These are phyloP conservation scores for Coemansia sp. DNA, from an alignment of 192 early-diverging fungal genomes.

Conservation along the genomic window DNA sequence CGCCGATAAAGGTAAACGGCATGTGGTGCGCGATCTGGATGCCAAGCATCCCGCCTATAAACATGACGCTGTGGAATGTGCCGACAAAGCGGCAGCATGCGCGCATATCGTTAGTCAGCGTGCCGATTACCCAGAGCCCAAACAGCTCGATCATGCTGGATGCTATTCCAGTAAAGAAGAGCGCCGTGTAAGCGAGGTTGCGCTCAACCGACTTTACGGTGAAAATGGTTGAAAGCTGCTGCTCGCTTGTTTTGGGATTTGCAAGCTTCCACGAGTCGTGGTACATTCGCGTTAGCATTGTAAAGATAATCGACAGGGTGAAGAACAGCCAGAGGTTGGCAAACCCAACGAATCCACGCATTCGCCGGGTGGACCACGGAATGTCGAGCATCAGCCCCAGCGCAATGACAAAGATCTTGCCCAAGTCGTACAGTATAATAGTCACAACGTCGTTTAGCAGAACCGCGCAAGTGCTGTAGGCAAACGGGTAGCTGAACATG, in stretches of 20 bases:
- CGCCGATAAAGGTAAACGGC: constrained; percentile 6
- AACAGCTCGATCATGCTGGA: constrained; percentile 47
- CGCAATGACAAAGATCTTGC: constrained; percentile 29
- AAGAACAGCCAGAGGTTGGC: constrained; percentile 14
- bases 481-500: constrained; percentile 36
- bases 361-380: constrained; percentile 28
- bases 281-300: constrained; percentile 13
- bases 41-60: constrained; percentile 34
- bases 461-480: constrained; percentile 32
- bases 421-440: constrained; percentile 37
- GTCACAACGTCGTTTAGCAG: constrained; percentile 23
- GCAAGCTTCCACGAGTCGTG: not conserved
- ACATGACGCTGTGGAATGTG: constrained; percentile 38
- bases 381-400: constrained; percentile 41
- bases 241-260: not conserved
- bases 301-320: constrained; percentile 15
- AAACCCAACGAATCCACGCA: constrained; percentile 21
- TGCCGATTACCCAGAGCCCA: constrained; percentile 51
- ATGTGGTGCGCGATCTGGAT: constrained; percentile 20
- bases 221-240: not conserved
- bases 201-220: not conserved
- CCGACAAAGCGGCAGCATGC: constrained; percentile 43
- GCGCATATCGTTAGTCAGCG: constrained; percentile 44
- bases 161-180: constrained; percentile 7
- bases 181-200: not conserved